Evolutionary conservation across 495 filamentous ascomycete species (phyloP).

Genomic region (Platismatia glauca): DNA sequence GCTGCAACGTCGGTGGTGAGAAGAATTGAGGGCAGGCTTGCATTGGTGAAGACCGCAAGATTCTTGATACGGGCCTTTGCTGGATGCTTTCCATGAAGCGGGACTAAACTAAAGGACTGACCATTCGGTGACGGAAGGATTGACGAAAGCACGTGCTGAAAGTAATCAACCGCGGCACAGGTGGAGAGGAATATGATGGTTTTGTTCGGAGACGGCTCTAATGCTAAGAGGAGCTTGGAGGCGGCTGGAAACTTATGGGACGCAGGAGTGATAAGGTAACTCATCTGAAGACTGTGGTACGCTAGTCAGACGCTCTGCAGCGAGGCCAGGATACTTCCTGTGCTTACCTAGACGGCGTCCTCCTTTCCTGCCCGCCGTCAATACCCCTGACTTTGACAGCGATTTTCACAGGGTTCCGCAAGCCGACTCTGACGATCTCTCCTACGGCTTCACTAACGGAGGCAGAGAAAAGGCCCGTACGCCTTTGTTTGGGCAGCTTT

Average conservation of each 20-base stretch:
- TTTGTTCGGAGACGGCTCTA: conserved; percentile 65
- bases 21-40: conserved; percentile 60
- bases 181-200: conserved; percentile 93
- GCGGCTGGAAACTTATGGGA: conserved; percentile 69
- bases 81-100: conserved; percentile 83
- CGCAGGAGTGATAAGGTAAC: conserved; percentile 66
- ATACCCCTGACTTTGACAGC: conserved; percentile 82
- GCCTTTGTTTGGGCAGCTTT: conserved; percentile 80
- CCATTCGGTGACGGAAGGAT: conserved; percentile 47
- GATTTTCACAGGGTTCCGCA: conserved; percentile 90
- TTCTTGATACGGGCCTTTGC: conserved; percentile 72
- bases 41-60: conserved; percentile 66
- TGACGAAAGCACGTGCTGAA: conserved; percentile 61
- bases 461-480: conserved; percentile 90
- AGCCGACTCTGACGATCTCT: conserved; percentile 81
- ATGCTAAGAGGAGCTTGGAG: conserved; percentile 54
- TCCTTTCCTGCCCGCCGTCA: conserved; percentile 65
- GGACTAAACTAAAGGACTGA: conserved; percentile 54
- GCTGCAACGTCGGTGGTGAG: conserved; percentile 82
- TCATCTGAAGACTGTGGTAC: conserved; percentile 64
- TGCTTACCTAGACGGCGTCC: conserved; percentile 65
- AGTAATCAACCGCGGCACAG: conserved; percentile 92
- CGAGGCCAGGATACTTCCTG: background rate
- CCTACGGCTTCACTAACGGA: conserved; percentile 86
- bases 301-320: conserved; percentile 5